Evolutionary conservation across 371 early-diverging fungal species (phyloP).

Genomic region (Mortierella sp.): DNA sequence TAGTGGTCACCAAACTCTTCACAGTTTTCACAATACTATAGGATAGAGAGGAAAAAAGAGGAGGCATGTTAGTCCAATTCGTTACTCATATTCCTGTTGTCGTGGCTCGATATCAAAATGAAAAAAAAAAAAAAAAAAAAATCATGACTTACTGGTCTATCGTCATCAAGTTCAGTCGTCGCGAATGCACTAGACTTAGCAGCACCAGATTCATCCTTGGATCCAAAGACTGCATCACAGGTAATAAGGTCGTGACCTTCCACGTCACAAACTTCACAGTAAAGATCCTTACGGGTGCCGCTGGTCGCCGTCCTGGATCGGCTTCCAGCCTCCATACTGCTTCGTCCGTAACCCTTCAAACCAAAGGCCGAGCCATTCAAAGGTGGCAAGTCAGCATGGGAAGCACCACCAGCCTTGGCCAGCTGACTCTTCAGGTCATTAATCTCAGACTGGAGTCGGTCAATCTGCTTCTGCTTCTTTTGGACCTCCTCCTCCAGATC

Average conservation of each 20-base stretch:
- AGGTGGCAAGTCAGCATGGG: slow-evolving; percentile 19
- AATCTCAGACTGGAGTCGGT: slow-evolving; percentile 60
- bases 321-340: not conserved
- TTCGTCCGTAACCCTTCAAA: not conserved
- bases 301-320: slow-evolving; percentile 5
- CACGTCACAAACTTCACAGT: slow-evolving; percentile 76
- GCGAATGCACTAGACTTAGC: slow-evolving; percentile 8
- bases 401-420: slow-evolving; percentile 21
- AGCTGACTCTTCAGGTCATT: slow-evolving; percentile 53
- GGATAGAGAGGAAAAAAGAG: no score
- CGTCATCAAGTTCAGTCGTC: slow-evolving; percentile 13
- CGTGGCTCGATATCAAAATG: no score
- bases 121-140: not conserved
- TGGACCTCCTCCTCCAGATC: slow-evolving; percentile 74
- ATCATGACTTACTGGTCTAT: slow-evolving; percentile 30
- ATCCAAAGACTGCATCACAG: slow-evolving; percentile 61
- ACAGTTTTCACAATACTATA: slow-evolving; percentile 77
- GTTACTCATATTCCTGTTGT: no score
- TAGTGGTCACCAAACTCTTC: slow-evolving; percentile 69
- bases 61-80: no score
- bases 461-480: slow-evolving; percentile 59
- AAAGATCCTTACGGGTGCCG: slow-evolving; percentile 37
- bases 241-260: slow-evolving; percentile 71
- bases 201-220: slow-evolving; percentile 17
- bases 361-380: slow-evolving; percentile 17